Evolutionary conservation across 768 basidiomycete species (phyloP).

Genomic region (Auricularia sp.): DNA sequence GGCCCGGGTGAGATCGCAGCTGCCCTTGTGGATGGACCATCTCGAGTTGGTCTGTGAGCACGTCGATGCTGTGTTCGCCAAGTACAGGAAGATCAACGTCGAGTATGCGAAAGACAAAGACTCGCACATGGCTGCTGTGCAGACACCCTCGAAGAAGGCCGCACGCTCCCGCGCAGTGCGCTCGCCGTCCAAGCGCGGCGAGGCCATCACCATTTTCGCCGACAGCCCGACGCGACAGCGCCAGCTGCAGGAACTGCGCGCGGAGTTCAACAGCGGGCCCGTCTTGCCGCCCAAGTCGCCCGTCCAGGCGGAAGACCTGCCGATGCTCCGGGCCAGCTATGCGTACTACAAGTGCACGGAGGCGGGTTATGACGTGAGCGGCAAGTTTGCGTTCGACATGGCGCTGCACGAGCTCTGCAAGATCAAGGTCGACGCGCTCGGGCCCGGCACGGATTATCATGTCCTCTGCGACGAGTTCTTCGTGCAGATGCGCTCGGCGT

Average conservation of each 20-base stretch:
- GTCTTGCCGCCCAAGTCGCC: no score
- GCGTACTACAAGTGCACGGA: neutral
- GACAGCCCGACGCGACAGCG: neutral
- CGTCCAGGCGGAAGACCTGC: no score
- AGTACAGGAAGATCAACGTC: no score
- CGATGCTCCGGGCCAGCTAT: neutral
- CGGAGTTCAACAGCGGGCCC: no score
- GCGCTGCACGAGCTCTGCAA: neutral
- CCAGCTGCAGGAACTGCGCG: neutral
- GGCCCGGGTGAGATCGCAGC: no score
- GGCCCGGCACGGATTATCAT: neutral
- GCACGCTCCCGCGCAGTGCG: neutral
- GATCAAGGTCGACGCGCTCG: neutral
- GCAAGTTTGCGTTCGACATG: neutral
- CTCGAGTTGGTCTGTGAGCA: no score
- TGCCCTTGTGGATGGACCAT: no score
- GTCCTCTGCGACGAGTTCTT: neutral
- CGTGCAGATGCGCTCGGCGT: neutral
- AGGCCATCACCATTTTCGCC: neutral
- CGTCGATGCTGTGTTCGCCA: no score
- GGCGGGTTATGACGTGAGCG: neutral
- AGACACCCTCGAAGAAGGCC: no score
- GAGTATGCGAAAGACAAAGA: no score
- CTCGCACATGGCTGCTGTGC: no score
- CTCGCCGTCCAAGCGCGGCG: neutral